Conservation (phyloP, 2,329 filamentous ascomycete genomes). For the Cordyceps fumosorosea region DNA sequence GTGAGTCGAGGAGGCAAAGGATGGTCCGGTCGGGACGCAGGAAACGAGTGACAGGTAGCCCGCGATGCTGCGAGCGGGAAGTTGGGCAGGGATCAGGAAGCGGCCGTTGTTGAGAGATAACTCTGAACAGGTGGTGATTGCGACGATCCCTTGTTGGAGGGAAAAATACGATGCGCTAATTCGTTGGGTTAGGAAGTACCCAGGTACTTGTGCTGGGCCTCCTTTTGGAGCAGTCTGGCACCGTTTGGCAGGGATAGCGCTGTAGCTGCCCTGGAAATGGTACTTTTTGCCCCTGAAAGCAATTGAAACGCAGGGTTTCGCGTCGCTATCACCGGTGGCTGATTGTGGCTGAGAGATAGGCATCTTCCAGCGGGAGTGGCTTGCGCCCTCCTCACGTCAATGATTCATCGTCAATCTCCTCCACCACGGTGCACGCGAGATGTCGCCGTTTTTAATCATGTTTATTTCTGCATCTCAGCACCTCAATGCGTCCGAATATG, state of each 20-base stretch:
- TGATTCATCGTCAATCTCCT: neutral
- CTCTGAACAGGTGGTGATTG: neutral
- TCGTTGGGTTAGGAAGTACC: no score
- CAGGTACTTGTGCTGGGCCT: neutral
- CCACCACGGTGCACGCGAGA: no score
- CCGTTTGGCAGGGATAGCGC: neutral
- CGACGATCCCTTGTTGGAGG: neutral
- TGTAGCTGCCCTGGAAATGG: neutral
- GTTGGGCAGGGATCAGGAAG: neutral
- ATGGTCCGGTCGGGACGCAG: neutral
- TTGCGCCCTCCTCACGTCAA: neutral
- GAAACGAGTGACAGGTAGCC: neutral
- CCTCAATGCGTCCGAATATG: neutral
- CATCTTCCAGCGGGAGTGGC: neutral
- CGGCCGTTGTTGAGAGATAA: neutral
- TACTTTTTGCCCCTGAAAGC: neutral
- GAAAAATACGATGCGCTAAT: slow-evolving; percentile 1
- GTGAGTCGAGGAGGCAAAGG: neutral
- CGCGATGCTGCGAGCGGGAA: neutral
- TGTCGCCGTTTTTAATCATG: no score
- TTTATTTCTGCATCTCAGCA: neutral
- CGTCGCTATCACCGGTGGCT: neutral
- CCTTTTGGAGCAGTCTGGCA: neutral
- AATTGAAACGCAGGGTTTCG: neutral
- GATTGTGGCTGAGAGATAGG: neutral